Evolutionary conservation across 768 basidiomycete species (phyloP), one percentile per base, ranked within the genome.

Genomic region (Tulasnella sp.): DNA sequence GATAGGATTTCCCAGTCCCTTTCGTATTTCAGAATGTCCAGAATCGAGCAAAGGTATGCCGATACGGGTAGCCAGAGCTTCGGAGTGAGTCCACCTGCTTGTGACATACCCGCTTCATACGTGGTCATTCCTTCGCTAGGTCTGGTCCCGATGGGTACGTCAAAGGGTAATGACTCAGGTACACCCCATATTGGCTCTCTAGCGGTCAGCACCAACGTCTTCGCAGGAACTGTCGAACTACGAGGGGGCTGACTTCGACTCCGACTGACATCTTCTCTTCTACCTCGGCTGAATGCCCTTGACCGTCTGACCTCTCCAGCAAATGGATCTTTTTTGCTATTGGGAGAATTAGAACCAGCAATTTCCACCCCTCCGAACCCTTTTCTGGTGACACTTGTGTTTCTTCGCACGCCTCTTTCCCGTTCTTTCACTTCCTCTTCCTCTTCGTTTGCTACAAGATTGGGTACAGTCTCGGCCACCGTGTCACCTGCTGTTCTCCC

Each of bases 1-100:
- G 90, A 89, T 9, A 95, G 71, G 34, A 98, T 71, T 53, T 98
- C 95, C 92, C 93, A 98, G 55, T 81, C 86, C 40, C 70, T 75
- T 59, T 91, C 90, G 35, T 70, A 70, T 52, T 81, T 75, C 34
- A 98, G 65, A 54, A 95, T 72, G 2, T 67, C 68, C 45, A 78
- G 67, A 40, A 98, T 58, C 12, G 71, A 71, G 8, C 60, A 59
- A 4, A 98, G 71, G 61, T 93, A 91, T 40, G 70, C 63, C 4
- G 90, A 90, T 4, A 89, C 70, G 0, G 81, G 83, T 2, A 99
- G 67, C 53, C 67, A 69, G 16, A 67, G 60, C 8, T 63, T 65
- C 28, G 61, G 58, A 6, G 55, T 59, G n/a, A 29, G 37, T 12
- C 35, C 53, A 22, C 58, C 59, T n/a, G 53, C 52, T 5, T 58